Conservation (phyloP, 805 yeast genomes). For the Candida ulmi region DNA sequence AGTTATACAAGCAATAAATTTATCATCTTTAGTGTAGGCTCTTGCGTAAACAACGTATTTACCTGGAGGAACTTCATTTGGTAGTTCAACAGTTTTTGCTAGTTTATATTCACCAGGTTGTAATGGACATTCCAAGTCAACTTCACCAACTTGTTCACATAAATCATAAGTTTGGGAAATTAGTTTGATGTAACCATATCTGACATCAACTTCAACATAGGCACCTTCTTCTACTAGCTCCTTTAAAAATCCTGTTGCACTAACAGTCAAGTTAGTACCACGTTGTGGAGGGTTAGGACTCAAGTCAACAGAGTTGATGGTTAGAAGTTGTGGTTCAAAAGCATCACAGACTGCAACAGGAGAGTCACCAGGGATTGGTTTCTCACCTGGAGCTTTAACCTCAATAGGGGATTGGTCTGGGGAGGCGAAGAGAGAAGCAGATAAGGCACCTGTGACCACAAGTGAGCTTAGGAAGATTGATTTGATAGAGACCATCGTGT, state of each 20-base stretch:
- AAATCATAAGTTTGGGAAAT: conserved; percentile 87
- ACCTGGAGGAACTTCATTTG: conserved; percentile 94
- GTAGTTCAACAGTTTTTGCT: conserved; percentile 73
- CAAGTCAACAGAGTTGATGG: conserved; percentile 52
- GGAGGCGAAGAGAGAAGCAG: conserved; percentile 17
- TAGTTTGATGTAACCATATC: conserved; percentile 85
- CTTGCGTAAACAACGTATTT: conserved; percentile 80
- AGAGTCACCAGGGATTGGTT: conserved; percentile 86
- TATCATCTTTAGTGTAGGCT: conserved; percentile 83
- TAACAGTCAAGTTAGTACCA: conserved; percentile 77
- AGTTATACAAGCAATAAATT: conserved; percentile 75
- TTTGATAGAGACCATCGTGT: conserved; percentile 6
- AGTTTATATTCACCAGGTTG: conserved; percentile 61
- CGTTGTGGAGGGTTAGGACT: conserved; percentile 85
- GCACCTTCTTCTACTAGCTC: conserved; percentile 73
- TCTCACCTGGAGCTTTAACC: conserved; percentile 33
- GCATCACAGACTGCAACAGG: conserved; percentile 79
- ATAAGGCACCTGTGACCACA: not conserved
- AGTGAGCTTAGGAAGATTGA: conserved; percentile 1
- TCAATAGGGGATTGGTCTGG: conserved; percentile 12
- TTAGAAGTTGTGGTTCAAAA: conserved; percentile 54
- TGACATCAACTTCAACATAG: conserved; percentile 89
- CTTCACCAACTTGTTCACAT: conserved; percentile 81
- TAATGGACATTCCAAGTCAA: conserved; percentile 83
- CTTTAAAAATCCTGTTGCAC: conserved; percentile 62